Evolutionary conservation across 192 early-diverging fungal species (phyloP).

Genomic region (Pilobolus umbonatus): DNA sequence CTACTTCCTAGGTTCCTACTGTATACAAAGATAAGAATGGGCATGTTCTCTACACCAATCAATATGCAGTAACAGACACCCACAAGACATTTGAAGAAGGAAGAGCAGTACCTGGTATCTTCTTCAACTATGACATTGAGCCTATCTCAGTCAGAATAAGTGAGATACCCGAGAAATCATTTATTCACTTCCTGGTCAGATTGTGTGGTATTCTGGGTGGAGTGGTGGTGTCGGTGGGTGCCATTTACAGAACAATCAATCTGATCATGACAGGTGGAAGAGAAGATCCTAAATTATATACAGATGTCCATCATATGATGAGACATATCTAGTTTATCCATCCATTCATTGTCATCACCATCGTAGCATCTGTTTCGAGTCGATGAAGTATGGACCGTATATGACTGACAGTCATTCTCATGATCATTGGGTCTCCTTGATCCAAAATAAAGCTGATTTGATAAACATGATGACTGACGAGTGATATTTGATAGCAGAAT

Average conservation of each 20-base stretch:
- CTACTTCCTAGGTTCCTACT: constrained; percentile 49
- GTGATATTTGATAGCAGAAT: too few species aligned
- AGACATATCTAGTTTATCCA: background rate
- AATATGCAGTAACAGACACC: constrained; percentile 90
- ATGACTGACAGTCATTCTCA: background rate
- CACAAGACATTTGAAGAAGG: constrained; percentile 37
- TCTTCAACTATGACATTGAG: constrained; percentile 91
- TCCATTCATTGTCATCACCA: background rate
- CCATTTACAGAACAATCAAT: constrained; percentile 42
- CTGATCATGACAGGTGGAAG: constrained; percentile 32
- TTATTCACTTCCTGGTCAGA: constrained; percentile 71
- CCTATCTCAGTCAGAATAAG: constrained; percentile 78
- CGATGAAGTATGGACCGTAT: background rate
- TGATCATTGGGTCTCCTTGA: background rate
- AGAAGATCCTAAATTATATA: constrained; percentile 29
- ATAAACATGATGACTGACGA: too few species aligned
- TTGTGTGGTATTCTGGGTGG: constrained; percentile 88
- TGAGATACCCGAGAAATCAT: constrained; percentile 48
- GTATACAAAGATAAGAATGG: constrained; percentile 60
- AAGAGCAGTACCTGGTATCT: constrained; percentile 54
- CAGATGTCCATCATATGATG: constrained; percentile 29
- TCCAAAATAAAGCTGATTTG: background rate
- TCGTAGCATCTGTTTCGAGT: background rate
- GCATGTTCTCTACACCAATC: constrained; percentile 73
- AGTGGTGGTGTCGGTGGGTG: constrained; percentile 64